phyloP scores from a whole-genome alignment of 2,329 filamentous ascomycete genomes.

The Calonectria hongkongensis region DNA sequence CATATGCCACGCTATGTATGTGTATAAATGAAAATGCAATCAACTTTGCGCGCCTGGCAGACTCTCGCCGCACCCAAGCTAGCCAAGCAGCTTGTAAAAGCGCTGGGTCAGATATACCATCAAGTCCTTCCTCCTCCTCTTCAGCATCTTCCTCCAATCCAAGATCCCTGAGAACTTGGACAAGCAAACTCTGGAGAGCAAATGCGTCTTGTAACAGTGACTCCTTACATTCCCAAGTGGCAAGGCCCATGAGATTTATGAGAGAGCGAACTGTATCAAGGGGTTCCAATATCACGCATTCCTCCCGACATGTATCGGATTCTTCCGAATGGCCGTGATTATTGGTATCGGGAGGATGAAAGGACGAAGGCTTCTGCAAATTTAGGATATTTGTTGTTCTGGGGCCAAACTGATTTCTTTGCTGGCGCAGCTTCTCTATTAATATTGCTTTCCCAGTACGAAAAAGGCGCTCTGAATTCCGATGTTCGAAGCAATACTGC shows the following conservation, averaged over 20 bases:
- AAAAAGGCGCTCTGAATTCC: constrained; percentile 59
- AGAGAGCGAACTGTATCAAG: constrained; percentile 59
- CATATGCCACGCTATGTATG: constrained; percentile 62
- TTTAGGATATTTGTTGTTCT: constrained; percentile 52
- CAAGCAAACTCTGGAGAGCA: constrained; percentile 57
- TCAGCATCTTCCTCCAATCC: constrained; percentile 56
- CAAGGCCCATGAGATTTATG: constrained; percentile 62
- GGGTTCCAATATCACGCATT: constrained; percentile 51
- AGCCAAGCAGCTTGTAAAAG: constrained; percentile 50
- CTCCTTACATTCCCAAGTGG: constrained; percentile 61
- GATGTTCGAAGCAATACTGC: constrained; percentile 63
- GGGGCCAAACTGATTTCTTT: constrained; percentile 47
- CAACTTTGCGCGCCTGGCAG: constrained; percentile 59
- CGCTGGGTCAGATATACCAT: not conserved
- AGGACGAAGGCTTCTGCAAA: constrained; percentile 3
- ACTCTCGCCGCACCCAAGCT: constrained; percentile 58
- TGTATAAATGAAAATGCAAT: constrained; percentile 63
- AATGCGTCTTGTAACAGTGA: constrained; percentile 60
- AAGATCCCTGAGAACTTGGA: constrained; percentile 58
- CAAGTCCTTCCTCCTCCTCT: constrained; percentile 4
- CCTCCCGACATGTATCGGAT: not conserved
- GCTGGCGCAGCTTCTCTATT: constrained; percentile 54
- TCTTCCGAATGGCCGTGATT: not conserved
- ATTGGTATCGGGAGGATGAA: not conserved
- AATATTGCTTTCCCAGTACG: constrained; percentile 58